Evolutionary conservation across 2,329 filamentous ascomycete genomes (phyloP).

Genomic region (Fusarium annulatum): DNA sequence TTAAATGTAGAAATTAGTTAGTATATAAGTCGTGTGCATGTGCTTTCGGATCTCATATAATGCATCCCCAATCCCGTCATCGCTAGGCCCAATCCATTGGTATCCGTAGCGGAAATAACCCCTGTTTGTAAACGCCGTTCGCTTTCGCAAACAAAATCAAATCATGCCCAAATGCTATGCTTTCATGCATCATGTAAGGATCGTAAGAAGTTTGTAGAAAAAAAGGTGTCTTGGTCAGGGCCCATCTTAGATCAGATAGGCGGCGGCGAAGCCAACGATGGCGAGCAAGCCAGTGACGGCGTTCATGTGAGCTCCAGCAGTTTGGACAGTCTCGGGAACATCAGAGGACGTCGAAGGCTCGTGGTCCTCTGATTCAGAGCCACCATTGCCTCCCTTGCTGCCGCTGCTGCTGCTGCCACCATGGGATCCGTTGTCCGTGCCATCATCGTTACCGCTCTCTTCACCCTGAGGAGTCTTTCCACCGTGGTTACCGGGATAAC

Average conservation of each 20-base stretch:
- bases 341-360: conserved; percentile 26
- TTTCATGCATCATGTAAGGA: conserved; percentile 41
- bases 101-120: conserved; percentile 26
- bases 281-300: conserved; percentile 51
- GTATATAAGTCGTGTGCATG: conserved; percentile 37
- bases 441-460: conserved; percentile 9
- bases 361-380: conserved; percentile 21
- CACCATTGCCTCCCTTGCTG: not conserved
- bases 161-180: conserved; percentile 32
- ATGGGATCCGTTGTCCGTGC: conserved; percentile 5
- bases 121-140: conserved; percentile 32
- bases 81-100: conserved; percentile 27
- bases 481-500: conserved; percentile 25
- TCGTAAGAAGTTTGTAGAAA: conserved; percentile 32
- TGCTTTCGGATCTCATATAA: conserved; percentile 33
- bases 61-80: conserved; percentile 28
- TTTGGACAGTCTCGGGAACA: conserved; percentile 36
- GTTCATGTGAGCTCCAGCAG: conserved; percentile 47
- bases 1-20: conserved; percentile 35
- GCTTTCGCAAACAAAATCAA: conserved; percentile 34
- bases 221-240: not conserved
- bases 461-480: conserved; percentile 33
- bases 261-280: conserved; percentile 53
- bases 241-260: conserved; percentile 54
- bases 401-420: conserved; percentile 5